Conservation (phyloP, 2,329 filamentous ascomycete genomes). For the Fusarium sp. region DNA sequence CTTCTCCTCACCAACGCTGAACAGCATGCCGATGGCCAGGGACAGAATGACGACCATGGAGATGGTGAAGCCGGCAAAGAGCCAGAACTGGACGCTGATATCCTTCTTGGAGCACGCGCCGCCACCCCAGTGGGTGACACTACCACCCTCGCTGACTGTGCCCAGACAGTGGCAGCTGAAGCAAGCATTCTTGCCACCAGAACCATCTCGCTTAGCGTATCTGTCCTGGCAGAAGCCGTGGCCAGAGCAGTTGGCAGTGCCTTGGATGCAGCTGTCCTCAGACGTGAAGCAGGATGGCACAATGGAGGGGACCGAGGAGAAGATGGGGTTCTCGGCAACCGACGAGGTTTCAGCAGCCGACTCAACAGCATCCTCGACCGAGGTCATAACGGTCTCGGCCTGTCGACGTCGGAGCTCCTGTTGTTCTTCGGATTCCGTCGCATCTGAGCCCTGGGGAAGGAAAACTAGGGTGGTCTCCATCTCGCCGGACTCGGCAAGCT, state of each 20-base stretch:
- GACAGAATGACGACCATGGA: slow-evolving; percentile 74
- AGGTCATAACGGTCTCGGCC: slow-evolving; percentile 59
- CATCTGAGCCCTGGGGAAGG: slow-evolving; percentile 58
- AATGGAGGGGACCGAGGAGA: slow-evolving; percentile 51
- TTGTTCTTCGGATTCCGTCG: slow-evolving; percentile 54
- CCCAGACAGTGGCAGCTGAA: slow-evolving; percentile 81
- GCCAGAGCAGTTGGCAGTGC: slow-evolving; percentile 82
- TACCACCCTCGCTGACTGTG: slow-evolving; percentile 66
- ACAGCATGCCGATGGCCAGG: slow-evolving; percentile 81
- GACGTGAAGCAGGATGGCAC: slow-evolving; percentile 82
- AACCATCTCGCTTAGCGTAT: slow-evolving; percentile 60
- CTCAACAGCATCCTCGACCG: slow-evolving; percentile 44
- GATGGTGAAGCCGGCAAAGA: slow-evolving; percentile 81
- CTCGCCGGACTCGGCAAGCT: slow-evolving; percentile 59
- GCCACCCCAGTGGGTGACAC: slow-evolving; percentile 83
- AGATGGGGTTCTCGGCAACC: slow-evolving; percentile 46
- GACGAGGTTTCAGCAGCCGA: slow-evolving; percentile 39
- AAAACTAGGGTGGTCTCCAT: slow-evolving; percentile 68
- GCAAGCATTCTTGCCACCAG: slow-evolving; percentile 64
- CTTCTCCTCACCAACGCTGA: slow-evolving; percentile 85
- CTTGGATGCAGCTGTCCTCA: slow-evolving; percentile 72
- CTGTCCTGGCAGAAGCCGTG: slow-evolving; percentile 82
- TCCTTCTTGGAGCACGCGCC: slow-evolving; percentile 91
- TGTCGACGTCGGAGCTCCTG: slow-evolving; percentile 60
- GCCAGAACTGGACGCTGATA: slow-evolving; percentile 87